These are phyloP conservation scores for Paraphaeosphaeria sporulosa DNA, from an alignment of 2,329 filamentous ascomycete species.

Conservation along the genomic window DNA sequence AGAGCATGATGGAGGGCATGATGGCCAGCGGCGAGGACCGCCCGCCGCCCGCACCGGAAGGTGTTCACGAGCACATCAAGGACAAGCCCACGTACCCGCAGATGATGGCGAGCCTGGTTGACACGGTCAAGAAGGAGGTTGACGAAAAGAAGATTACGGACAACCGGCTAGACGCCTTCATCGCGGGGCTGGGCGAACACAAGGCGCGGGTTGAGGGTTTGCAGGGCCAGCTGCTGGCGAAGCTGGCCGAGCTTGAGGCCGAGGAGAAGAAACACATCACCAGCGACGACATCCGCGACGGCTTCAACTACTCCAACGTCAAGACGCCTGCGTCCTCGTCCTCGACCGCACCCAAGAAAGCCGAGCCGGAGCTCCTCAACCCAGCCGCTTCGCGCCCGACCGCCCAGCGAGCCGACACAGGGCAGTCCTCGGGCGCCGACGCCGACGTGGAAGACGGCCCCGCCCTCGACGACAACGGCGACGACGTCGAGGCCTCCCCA, in stretches of 20 bases:
- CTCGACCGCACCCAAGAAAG: slow-evolving; percentile 24
- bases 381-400: slow-evolving; percentile 45
- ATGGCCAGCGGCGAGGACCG: slow-evolving; percentile 68
- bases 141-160: slow-evolving; percentile 74
- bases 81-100: slow-evolving; percentile 86
- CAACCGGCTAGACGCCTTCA: slow-evolving; percentile 74
- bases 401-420: slow-evolving; percentile 50
- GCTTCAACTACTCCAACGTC: slow-evolving; percentile 88
- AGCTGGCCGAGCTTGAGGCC: slow-evolving; percentile 82
- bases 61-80: slow-evolving; percentile 77
- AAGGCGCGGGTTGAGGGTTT: slow-evolving; percentile 78
- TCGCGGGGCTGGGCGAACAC: slow-evolving; percentile 79
- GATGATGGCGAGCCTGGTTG: slow-evolving; percentile 97
- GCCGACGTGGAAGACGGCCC: slow-evolving; percentile 66
- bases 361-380: slow-evolving; percentile 72
- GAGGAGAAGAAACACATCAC: slow-evolving; percentile 92
- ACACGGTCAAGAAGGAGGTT: slow-evolving; percentile 88
- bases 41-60: slow-evolving; percentile 78
- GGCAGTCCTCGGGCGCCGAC: slow-evolving; percentile 65
- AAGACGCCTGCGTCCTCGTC: slow-evolving; percentile 49
- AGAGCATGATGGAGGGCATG: slow-evolving; percentile 82
- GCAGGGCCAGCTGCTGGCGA: slow-evolving; percentile 75
- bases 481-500: slow-evolving; percentile 76
- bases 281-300: slow-evolving; percentile 85
- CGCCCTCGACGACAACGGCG: slow-evolving; percentile 66